Base-by-base conservation (phyloP, 202 grass and related monocot genomes). In the Panicum hallii region DNA sequence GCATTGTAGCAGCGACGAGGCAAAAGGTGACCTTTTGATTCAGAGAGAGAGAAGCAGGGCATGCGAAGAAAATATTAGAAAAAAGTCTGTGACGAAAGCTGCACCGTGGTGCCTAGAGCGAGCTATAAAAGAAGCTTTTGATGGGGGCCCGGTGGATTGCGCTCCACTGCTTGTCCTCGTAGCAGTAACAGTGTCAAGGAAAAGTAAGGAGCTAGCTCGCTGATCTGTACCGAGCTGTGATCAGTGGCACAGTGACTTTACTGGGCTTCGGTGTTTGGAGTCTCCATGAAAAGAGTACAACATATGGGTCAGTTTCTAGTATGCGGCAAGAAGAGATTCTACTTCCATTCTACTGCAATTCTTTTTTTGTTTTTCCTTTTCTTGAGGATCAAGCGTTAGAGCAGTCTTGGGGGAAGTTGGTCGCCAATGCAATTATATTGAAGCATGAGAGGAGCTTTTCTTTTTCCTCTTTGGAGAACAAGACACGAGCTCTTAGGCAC, bases 91-190 rank as follows among this genome's bases (percentile, higher is more conserved):
- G 47, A 52, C 9, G 78, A 84, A 90, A 61, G 80, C 81, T 87
- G 76, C 81, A 69, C 10, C 38, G n/a, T 67, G 77, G 62, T 75
- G 69, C 80, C 89, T 83, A 83, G 74, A 83, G 58, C 5, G 53
- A 83, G 74, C 7, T 68, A 36, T 19, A 61, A 87, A 86, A 11
- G 11, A 17, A 41, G 44, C 75, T 80, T 77, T 81, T 9, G 19
- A 63, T 0, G 34, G 2, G 83, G 72, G 15, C 22, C 49, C 8
- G 1, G 10, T 36, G 60, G 67, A 83, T 74, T 62, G 77, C 44
- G 48, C 34, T 38, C 36, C 36, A 38, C 36, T 38, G 36, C 36
- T 28, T 28, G 50, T 83, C 74, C 74, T 83, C 50, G 55, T 9
- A 46, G 40, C 58, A 47, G 60, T 17, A 38, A 42, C n/a, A 57